phyloP scores from a whole-genome alignment of 441 rosid genomes.

The Bocquillonia castaneifolia region DNA sequence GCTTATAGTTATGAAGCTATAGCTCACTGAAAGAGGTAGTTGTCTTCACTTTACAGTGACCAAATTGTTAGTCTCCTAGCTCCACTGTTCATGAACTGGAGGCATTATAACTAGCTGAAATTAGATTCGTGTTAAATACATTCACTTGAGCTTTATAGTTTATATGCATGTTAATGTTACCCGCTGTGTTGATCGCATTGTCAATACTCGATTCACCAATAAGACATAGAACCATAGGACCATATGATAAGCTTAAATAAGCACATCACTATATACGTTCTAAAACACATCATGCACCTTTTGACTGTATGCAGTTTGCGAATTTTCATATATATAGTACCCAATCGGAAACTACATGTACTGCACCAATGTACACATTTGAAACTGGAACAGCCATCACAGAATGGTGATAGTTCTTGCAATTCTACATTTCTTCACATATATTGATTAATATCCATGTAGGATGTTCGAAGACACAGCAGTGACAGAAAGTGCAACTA shows the following conservation, averaged over 20 bases:
- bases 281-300: not conserved
- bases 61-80: not conserved
- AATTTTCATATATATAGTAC: too few species aligned
- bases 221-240: not conserved
- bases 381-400: not conserved
- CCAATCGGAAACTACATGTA: too few species aligned
- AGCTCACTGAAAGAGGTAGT: not conserved
- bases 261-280: too few species aligned
- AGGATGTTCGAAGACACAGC: not conserved
- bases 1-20: not conserved
- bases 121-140: not conserved
- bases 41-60: not conserved
- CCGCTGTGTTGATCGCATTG: too few species aligned
- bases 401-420: not conserved
- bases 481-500: not conserved
- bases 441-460: too few species aligned
- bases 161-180: not conserved
- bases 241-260: not conserved
- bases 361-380: not conserved
- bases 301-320: not conserved
- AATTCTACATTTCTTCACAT: not conserved
- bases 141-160: not conserved
- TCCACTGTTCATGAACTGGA: not conserved
- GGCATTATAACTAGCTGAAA: not conserved
- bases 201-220: not conserved